Evolutionary conservation across 768 basidiomycete species (phyloP).

Genomic region (Lyophyllum semitale): DNA sequence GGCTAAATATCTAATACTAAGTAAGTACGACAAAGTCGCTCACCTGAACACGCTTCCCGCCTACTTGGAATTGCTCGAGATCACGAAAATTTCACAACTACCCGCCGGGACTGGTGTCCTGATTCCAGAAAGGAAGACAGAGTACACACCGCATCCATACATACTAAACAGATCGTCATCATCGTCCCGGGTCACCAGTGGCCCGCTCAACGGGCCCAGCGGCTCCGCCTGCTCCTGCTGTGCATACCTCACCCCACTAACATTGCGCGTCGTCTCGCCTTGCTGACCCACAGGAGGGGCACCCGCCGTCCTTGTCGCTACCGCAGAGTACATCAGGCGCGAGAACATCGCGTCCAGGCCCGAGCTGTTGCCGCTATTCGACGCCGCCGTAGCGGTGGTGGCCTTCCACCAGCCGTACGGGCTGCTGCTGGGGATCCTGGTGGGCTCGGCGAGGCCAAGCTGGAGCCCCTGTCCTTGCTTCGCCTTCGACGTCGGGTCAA

Average conservation of each 20-base stretch:
- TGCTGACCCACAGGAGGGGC: slow-evolving; percentile 12
- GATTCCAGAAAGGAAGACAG: too few relatives aligned
- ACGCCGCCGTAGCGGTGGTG: slow-evolving; percentile 14
- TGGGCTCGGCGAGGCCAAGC: slow-evolving; percentile 17
- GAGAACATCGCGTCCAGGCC: slow-evolving; percentile 57
- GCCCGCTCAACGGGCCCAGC: slow-evolving; percentile 63
- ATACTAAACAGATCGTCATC: slow-evolving; percentile 74
- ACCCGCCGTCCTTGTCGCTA: slow-evolving; percentile 22
- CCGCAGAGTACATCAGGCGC: slow-evolving; percentile 57
- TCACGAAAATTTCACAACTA: too few relatives aligned
- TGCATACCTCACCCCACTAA: slow-evolving; percentile 37
- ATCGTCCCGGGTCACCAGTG: slow-evolving; percentile 57
- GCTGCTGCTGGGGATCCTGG: slow-evolving; percentile 22
- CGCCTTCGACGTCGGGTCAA: slow-evolving; percentile 58
- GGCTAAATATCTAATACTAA: too few relatives aligned
- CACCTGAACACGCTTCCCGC: too few relatives aligned
- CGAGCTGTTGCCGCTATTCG: slow-evolving; percentile 1
- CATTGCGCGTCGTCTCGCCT: slow-evolving; percentile 29
- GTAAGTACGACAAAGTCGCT: too few relatives aligned
- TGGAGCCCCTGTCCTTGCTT: slow-evolving; percentile 34
- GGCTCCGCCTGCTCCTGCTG: slow-evolving; percentile 31
- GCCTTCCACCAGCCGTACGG: slow-evolving; percentile 29
- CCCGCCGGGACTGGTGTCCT: too few relatives aligned
- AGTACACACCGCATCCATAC: too few relatives aligned
- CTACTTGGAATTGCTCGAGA: too few relatives aligned